Evolutionary conservation across 768 basidiomycete genomes (phyloP), one percentile per base, ranked within the genome.

Genomic region (Dictyophora rubrovolvata): DNA sequence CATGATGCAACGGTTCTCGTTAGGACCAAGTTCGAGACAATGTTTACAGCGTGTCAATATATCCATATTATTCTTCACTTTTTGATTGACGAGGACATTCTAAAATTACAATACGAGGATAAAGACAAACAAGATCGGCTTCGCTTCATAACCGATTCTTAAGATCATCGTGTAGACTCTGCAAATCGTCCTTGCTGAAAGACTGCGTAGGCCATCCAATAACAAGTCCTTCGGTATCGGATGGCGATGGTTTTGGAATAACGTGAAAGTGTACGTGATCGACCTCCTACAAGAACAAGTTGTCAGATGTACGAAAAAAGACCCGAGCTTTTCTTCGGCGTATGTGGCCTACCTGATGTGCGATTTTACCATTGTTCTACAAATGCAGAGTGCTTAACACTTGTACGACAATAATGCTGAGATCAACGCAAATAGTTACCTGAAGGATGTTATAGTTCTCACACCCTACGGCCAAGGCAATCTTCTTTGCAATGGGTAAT

Each of bases 131-230:
- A 7, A 28, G 28, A 28, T 7, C 28, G 4, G 28, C 28, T 7
- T 28, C 28, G 28, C 11, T 42, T 46, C 48, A 57, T n/a, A 59
- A 42, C 28, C 50, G 18, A 35, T 18, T 51, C 57, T 59, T 59
- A 11, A 59, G 33, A 17, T 59, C 57, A 11, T 59, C 57, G 11
- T 59, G 36, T 20, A 52, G 6, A 22, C 34, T 36, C 33, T 59
- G 36, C 17, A 59, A 42, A 9, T 52, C 57, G 20, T 51, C 57
- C 23, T 35, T 59, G 34, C 18, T 47, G 11, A 21, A 20, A 18
- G 33, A 12, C 70, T 83, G 73, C 1, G 76, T 69, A 0, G 90
- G 90, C 95, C 95, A 97, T 17, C 80, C 82, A 56, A 97, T 73
- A 14, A 73, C 74, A 48, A 79, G 68, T 35, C 77, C 77, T 49